These are phyloP conservation scores for Globisporangium rhizosaccharum DNA, from an alignment of 352 stramenopile genomes.

Conservation along the genomic window DNA sequence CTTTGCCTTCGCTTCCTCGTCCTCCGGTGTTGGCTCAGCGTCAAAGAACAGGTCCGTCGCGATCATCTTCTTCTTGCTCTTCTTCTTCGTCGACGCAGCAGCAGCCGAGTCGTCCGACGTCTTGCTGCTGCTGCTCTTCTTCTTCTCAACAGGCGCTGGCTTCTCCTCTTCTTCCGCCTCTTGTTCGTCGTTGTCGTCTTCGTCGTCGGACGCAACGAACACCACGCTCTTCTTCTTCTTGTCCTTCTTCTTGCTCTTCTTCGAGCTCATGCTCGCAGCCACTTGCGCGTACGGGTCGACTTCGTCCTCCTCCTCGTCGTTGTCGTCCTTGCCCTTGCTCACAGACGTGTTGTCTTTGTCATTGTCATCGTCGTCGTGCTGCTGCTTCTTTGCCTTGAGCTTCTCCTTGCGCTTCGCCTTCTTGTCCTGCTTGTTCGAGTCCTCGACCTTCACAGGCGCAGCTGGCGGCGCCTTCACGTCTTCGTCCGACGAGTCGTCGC, in stretches of 20 bases:
- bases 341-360: slow-evolving; percentile 38
- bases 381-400: slow-evolving; percentile 52
- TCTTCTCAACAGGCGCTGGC: slow-evolving; percentile 15
- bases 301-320: slow-evolving; percentile 26
- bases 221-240: slow-evolving; percentile 33
- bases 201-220: slow-evolving; percentile 36
- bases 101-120: slow-evolving; percentile 25
- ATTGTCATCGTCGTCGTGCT: slow-evolving; percentile 33
- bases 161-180: slow-evolving; percentile 21
- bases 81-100: slow-evolving; percentile 47
- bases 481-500: slow-evolving; percentile 63
- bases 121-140: slow-evolving; percentile 21
- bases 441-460: slow-evolving; percentile 19
- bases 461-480: slow-evolving; percentile 36
- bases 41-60: slow-evolving; percentile 73
- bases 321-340: slow-evolving; percentile 19
- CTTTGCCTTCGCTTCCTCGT: slow-evolving; percentile 37
- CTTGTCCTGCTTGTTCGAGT: slow-evolving; percentile 47
- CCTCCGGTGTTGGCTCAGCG: slow-evolving; percentile 17
- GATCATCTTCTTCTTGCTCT: slow-evolving; percentile 86
- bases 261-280: slow-evolving; percentile 34
- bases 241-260: slow-evolving; percentile 53
- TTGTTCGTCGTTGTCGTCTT: slow-evolving; percentile 41
- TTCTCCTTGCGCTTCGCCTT: slow-evolving; percentile 81
- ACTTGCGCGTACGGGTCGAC: slow-evolving; percentile 29